Percentiles rank a stretch among this genome's conserved stretches.
Conservation (phyloP, 2,329 filamentous ascomycete species). For the Exophiala sideris region DNA sequence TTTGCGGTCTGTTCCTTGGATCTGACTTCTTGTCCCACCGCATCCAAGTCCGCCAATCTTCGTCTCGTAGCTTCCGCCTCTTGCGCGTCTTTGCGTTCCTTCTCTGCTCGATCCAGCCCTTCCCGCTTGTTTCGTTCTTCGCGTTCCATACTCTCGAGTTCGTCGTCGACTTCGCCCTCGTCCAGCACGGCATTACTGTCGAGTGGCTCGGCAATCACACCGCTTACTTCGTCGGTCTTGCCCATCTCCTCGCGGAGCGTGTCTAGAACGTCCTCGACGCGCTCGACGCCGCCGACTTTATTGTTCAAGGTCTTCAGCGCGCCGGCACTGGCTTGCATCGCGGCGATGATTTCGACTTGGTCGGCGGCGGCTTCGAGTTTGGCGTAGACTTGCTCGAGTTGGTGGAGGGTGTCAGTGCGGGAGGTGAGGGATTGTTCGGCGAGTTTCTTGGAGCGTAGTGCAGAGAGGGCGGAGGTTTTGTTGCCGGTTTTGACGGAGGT, state of each 20-base stretch:
- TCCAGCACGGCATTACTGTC: constrained; percentile 57
- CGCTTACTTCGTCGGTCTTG: constrained; percentile 76
- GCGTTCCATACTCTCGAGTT: constrained; percentile 71
- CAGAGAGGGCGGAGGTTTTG: constrained; percentile 68
- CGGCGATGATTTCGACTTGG: constrained; percentile 76
- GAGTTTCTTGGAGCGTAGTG: constrained; percentile 77
- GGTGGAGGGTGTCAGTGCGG: constrained; percentile 68
- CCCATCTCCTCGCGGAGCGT: constrained; percentile 74
- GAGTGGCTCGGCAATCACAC: constrained; percentile 65
- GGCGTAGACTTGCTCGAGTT: constrained; percentile 78
- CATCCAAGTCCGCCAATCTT: constrained; percentile 27
- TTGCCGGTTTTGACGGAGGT: constrained; percentile 71
- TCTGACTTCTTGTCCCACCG: constrained; percentile 8
- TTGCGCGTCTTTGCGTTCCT: constrained; percentile 35
- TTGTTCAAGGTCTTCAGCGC: constrained; percentile 71
- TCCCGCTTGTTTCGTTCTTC: constrained; percentile 54
- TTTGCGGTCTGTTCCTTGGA: not conserved
- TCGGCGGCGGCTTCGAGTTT: constrained; percentile 82
- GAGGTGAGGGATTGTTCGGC: constrained; percentile 70
- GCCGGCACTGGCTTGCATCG: constrained; percentile 74
- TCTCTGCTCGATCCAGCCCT: constrained; percentile 47
- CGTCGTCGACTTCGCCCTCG: constrained; percentile 81
- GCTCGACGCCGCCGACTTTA: constrained; percentile 71
- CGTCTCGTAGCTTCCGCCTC: constrained; percentile 36
- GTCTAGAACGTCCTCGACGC: constrained; percentile 73